Conservation (phyloP, 2,329 filamentous ascomycete genomes). For the Phyllosticta citrichinensis region DNA sequence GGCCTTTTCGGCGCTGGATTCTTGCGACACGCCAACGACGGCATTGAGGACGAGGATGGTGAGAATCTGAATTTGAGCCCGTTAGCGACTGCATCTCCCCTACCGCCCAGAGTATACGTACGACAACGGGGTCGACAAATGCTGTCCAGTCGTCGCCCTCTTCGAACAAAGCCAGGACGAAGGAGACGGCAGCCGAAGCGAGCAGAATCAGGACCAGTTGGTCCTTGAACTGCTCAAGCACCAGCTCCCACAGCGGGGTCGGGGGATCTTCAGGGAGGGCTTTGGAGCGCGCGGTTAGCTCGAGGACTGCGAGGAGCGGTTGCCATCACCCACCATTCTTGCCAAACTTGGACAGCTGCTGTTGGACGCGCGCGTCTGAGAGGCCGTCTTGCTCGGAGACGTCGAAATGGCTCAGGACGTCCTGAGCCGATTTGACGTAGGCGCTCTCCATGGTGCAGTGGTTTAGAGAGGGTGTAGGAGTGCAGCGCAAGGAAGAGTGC, state of each 20-base stretch:
- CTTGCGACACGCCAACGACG: conserved; percentile 94
- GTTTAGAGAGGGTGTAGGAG: background rate
- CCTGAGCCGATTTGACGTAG: conserved; percentile 38
- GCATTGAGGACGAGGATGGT: conserved; percentile 96
- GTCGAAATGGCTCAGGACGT: conserved; percentile 43
- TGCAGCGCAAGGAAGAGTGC: background rate
- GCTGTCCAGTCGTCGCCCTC: conserved; percentile 90
- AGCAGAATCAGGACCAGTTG: conserved; percentile 93
- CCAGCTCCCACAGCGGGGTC: conserved; percentile 90
- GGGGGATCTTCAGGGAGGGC: conserved; percentile 81
- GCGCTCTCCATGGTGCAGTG: conserved; percentile 41
- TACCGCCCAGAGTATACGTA: conserved; percentile 42
- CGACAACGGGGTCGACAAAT: conserved; percentile 91
- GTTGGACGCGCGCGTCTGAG: conserved; percentile 38
- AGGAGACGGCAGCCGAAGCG: conserved; percentile 85
- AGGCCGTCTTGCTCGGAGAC: conserved; percentile 43
- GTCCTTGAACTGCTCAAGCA: conserved; percentile 98
- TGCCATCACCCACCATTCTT: conserved; percentile 38
- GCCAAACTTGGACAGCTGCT: conserved; percentile 40
- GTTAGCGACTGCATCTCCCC: background rate
- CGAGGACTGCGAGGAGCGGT: background rate
- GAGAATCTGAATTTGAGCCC: conserved; percentile 56
- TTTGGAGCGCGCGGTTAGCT: conserved; percentile 23
- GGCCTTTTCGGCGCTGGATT: conserved; percentile 96
- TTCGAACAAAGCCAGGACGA: conserved; percentile 86